phyloP scores from a whole-genome alignment of 1,284 basidiomycete species.

The Trametes hirsuta region DNA sequence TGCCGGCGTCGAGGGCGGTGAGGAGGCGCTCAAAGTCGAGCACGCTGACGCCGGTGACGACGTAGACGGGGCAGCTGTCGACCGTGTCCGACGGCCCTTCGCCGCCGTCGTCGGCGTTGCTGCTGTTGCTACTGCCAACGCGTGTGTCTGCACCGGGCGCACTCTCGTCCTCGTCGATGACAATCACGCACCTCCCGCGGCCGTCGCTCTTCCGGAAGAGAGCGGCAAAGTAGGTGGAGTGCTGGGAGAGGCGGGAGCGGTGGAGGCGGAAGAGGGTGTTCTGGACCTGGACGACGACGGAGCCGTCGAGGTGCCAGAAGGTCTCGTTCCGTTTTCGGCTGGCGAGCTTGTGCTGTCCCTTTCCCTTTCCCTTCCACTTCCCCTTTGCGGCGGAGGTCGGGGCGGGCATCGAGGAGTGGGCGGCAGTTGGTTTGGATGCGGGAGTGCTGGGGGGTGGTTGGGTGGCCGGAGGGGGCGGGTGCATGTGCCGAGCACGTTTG shows the following conservation, averaged over 20 bases:
- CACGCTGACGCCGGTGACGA: slow-evolving; percentile 25
- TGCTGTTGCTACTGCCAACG: not conserved
- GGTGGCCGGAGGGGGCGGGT: slow-evolving; percentile 6
- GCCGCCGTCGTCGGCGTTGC: too few species aligned
- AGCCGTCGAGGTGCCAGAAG: slow-evolving; percentile 44
- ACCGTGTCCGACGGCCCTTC: slow-evolving; percentile 14
- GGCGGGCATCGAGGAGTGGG: not conserved
- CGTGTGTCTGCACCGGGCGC: not conserved
- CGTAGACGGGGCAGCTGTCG: slow-evolving; percentile 36
- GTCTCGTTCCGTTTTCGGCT: slow-evolving; percentile 13
- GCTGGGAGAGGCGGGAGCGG: slow-evolving; percentile 37
- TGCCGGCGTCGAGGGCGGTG: slow-evolving; percentile 37
- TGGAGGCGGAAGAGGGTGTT: slow-evolving; percentile 40
- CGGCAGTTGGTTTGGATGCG: not conserved
- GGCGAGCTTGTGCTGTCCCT: slow-evolving; percentile 1
- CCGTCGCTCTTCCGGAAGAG: slow-evolving; percentile 27
- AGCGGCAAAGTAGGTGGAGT: slow-evolving; percentile 39
- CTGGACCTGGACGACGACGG: slow-evolving; percentile 38
- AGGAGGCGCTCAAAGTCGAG: slow-evolving; percentile 41
- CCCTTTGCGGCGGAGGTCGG: not conserved
- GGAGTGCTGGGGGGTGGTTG: slow-evolving; percentile 6
- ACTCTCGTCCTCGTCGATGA: not conserved
- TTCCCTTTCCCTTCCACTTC: not conserved
- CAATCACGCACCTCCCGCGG: slow-evolving; percentile 13
- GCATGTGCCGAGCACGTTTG: slow-evolving; percentile 9